Conservation (phyloP, 805 yeast genomes). For the Hanseniaspora vineae region DNA sequence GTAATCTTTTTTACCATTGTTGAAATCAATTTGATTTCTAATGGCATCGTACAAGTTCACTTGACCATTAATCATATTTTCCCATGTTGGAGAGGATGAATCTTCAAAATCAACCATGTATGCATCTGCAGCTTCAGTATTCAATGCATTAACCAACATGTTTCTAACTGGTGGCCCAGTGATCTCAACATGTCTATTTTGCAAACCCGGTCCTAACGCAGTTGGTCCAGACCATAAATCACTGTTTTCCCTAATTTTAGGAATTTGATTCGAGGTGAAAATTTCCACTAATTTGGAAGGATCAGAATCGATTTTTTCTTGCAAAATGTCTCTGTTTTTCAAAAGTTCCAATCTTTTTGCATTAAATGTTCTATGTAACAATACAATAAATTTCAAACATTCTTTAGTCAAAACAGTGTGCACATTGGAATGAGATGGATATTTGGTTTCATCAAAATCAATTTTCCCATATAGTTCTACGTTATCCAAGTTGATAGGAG, state of each 20-base stretch:
- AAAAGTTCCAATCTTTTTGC: constrained; percentile 44
- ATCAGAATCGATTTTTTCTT: constrained; percentile 37
- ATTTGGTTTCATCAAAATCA: constrained; percentile 15
- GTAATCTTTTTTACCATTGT: constrained; percentile 31
- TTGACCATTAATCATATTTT: constrained; percentile 67
- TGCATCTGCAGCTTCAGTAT: constrained; percentile 56
- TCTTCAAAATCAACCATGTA: constrained; percentile 84
- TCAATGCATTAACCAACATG: constrained; percentile 73
- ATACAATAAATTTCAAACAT: constrained; percentile 54
- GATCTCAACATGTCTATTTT: constrained; percentile 67
- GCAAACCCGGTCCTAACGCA: constrained; percentile 51
- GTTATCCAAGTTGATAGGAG: constrained; percentile 20
- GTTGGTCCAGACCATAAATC: constrained; percentile 61
- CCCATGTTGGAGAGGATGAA: constrained; percentile 77
- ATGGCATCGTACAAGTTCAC: constrained; percentile 67
- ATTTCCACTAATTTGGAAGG: constrained; percentile 28
- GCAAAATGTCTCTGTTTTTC: constrained; percentile 48
- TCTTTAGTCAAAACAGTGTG: constrained; percentile 27
- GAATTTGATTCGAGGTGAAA: constrained; percentile 52
- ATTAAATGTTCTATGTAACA: constrained; percentile 64
- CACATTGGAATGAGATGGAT: constrained; percentile 28
- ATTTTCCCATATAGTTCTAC: constrained; percentile 26
- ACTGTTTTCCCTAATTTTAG: constrained; percentile 48
- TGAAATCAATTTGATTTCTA: constrained; percentile 50
- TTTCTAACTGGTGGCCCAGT: constrained; percentile 81